Evolutionary conservation across 768 basidiomycete genomes (phyloP).

Genomic region (Boletales sp.): DNA sequence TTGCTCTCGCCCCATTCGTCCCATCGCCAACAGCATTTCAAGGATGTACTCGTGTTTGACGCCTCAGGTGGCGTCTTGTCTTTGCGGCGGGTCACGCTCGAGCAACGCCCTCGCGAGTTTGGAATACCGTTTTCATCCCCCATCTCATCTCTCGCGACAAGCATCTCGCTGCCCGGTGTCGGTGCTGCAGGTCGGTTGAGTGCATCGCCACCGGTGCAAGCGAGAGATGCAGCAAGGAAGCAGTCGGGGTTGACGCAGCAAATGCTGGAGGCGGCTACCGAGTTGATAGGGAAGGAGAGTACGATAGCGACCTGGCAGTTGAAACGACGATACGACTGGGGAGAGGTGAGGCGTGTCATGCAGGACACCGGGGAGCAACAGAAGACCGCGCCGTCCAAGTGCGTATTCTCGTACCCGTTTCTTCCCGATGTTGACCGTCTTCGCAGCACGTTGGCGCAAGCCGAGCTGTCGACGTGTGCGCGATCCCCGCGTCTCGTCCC

Average conservation of each 20-base stretch:
- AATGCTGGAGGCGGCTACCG: slow-evolving; percentile 34
- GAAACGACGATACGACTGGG: slow-evolving; percentile 48
- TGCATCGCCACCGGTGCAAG: slow-evolving; percentile 22
- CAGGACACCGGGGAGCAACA: slow-evolving; percentile 4
- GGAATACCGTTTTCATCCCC: slow-evolving; percentile 24
- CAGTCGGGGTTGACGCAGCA: slow-evolving; percentile 33
- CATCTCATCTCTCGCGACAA: slow-evolving; percentile 42
- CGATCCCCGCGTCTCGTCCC: slow-evolving; percentile 58
- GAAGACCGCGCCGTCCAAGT: slow-evolving; percentile 13
- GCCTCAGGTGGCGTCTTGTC: slow-evolving; percentile 52
- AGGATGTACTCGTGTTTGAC: slow-evolving; percentile 70
- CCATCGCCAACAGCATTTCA: slow-evolving; percentile 44
- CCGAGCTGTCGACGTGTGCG: slow-evolving; percentile 77
- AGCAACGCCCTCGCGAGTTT: slow-evolving; percentile 28
- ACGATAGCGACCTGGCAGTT: slow-evolving; percentile 67
- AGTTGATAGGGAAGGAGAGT: slow-evolving; percentile 36
- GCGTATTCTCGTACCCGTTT: not conserved
- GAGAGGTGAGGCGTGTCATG: slow-evolving; percentile 42
- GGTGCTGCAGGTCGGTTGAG: slow-evolving; percentile 40
- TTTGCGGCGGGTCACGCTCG: slow-evolving; percentile 50
- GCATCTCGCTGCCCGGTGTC: slow-evolving; percentile 58
- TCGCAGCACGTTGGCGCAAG: slow-evolving; percentile 66
- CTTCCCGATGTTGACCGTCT: not conserved
- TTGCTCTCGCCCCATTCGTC: slow-evolving; percentile 27
- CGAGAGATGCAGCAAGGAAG: slow-evolving; percentile 25